A percentile compares a stretch with the other conserved stretches of the same genome.
Evolutionary conservation across 768 basidiomycete species (phyloP).

Genomic region (Saitozyma podzolica): DNA sequence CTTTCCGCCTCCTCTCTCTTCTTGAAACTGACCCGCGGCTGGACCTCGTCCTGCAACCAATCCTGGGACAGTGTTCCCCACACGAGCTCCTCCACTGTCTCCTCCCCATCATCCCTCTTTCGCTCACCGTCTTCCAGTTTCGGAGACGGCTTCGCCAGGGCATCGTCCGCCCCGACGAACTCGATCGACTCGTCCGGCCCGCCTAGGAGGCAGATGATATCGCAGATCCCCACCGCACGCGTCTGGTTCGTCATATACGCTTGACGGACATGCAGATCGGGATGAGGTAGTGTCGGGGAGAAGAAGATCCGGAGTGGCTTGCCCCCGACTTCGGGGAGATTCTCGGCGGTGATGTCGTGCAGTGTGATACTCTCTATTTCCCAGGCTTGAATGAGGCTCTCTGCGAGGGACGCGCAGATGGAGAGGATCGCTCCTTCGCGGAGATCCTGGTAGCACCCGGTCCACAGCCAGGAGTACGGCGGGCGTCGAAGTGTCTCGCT

Average conservation of each 20-base stretch:
- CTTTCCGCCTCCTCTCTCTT: slow-evolving; percentile 1
- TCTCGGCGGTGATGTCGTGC: slow-evolving; percentile 17
- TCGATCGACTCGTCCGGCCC: slow-evolving; percentile 1
- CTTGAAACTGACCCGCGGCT: slow-evolving; percentile 4
- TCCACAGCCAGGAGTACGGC: no score
- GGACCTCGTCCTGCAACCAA: neutral
- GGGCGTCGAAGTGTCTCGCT: no score
- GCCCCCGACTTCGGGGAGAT: slow-evolving; percentile 9
- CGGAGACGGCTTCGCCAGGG: neutral
- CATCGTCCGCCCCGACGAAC: slow-evolving; percentile 7
- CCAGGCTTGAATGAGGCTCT: neutral
- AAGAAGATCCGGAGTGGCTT: slow-evolving; percentile 6
- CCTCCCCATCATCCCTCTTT: neutral
- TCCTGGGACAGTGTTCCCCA: slow-evolving; percentile 1
- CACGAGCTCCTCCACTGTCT: slow-evolving; percentile 3
- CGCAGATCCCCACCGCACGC: slow-evolving; percentile 5
- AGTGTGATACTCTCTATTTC: slow-evolving; percentile 10
- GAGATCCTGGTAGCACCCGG: no score
- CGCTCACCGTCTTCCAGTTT: neutral
- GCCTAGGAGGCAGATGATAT: slow-evolving; percentile 3
- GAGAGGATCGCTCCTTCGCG: no score
- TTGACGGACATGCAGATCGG: neutral
- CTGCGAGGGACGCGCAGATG: no score
- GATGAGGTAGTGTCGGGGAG: neutral
- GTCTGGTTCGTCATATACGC: slow-evolving; percentile 1